Conservation (phyloP, 352 stramenopile genomes). For the Phytophthora hibernalis region DNA sequence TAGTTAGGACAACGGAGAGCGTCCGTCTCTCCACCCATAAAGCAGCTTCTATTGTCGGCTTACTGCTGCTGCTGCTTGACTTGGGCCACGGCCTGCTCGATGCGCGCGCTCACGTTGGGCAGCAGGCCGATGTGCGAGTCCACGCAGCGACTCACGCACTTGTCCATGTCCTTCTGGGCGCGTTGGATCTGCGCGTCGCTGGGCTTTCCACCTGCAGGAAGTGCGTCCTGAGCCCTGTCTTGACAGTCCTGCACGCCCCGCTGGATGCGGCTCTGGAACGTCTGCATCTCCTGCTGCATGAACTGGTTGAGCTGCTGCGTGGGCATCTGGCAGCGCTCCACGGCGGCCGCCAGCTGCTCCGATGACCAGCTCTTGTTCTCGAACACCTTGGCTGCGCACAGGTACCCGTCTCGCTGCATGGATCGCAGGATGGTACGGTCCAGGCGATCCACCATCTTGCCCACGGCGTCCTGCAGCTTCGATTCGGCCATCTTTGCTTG, state of each 20-base stretch:
- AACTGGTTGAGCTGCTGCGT: conserved; percentile 88
- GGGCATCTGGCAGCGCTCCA: conserved; percentile 87
- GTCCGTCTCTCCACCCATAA: neutral
- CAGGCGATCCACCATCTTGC: conserved; percentile 86
- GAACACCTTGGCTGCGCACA: conserved; percentile 89
- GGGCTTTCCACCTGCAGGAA: conserved; percentile 65
- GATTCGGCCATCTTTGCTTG: conserved; percentile 65
- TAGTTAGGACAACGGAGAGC: conserved; percentile 10
- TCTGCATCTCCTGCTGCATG: conserved; percentile 85
- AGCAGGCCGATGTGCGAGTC: conserved; percentile 83
- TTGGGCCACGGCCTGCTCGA: conserved; percentile 77
- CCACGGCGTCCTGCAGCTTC: conserved; percentile 85
- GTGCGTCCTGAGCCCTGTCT: conserved; percentile 77
- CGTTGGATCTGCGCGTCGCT: conserved; percentile 72
- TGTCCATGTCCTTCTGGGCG: conserved; percentile 82
- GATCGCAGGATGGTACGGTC: conserved; percentile 77
- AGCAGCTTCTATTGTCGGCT: conserved; percentile 22
- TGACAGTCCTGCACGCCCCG: conserved; percentile 89
- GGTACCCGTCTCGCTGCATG: conserved; percentile 84
- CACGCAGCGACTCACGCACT: conserved; percentile 70
- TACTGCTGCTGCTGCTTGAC: conserved; percentile 55
- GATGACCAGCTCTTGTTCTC: conserved; percentile 84
- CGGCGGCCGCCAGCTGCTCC: conserved; percentile 82
- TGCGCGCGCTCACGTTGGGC: conserved; percentile 74
- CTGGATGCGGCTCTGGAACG: conserved; percentile 88